Percentiles rank a stretch among this genome's conserved stretches.
phyloP scores from a whole-genome alignment of 164 flowering plant genomes.

The Houttuynia cordata region DNA sequence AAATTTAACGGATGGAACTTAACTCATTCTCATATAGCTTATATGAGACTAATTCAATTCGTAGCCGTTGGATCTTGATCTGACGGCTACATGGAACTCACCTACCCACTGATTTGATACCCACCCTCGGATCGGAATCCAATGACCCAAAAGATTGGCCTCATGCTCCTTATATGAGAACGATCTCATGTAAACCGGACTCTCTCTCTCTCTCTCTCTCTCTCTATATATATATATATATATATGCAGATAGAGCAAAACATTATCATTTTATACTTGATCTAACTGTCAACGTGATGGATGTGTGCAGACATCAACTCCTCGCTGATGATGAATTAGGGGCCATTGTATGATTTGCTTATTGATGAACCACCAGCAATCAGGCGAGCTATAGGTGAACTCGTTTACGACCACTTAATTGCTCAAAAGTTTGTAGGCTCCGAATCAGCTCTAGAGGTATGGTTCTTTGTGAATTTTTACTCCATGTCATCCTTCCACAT shows the following conservation, averaged over 20 bases:
- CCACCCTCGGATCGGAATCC: too few species aligned
- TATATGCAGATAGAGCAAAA: not conserved
- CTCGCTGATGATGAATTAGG: constrained; percentile 86
- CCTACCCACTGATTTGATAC: too few species aligned
- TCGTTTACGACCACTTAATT: constrained; percentile 95
- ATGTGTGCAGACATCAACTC: constrained; percentile 68
- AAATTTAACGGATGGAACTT: too few species aligned
- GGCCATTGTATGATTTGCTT: constrained; percentile 85
- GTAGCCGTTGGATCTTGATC: too few species aligned
- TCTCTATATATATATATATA: too few species aligned
- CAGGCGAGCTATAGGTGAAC: constrained; percentile 89
- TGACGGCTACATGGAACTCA: too few species aligned
- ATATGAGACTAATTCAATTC: too few species aligned
- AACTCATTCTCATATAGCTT: too few species aligned
- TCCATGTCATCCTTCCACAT: not conserved
- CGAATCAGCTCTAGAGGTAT: constrained; percentile 48
- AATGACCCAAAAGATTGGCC: too few species aligned
- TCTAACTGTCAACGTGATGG: not conserved
- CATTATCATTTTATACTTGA: not conserved
- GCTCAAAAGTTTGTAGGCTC: constrained; percentile 79
- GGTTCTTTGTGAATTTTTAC: not conserved
- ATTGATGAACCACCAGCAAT: constrained; percentile 89
- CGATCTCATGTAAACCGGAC: too few species aligned
- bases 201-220: too few species aligned
- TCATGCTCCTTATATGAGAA: too few species aligned